Evolutionary conservation across 2,329 filamentous ascomycete species (phyloP), one percentile per base, ranked within the genome.

Genomic region (Paecilomyces niveus): DNA sequence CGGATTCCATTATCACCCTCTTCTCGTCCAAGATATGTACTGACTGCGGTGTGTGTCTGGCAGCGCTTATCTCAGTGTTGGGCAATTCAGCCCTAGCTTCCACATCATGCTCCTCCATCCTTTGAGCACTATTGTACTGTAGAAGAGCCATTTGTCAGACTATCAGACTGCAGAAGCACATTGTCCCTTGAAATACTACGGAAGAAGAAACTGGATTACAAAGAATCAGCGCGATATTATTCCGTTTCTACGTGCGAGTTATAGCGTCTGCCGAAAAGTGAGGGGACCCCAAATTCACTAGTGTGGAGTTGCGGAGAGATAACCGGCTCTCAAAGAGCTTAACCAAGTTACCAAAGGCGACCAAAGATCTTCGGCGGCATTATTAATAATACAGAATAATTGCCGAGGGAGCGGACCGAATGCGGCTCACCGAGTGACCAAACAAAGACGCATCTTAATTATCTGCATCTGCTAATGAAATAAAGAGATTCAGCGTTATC

Each of bases 351-450:
- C 18, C 29, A 54, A 54, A 53, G 52, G 54, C 56, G 53, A 53
- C 58, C 56, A 53, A 53, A 55, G 57, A 61, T 55, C 59, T 57
- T 59, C 59, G 57, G n/a, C 57, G 51, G 59, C 54, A 57, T 61
- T 57, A 57, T 61, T 57, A 54, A 60, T 49, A 15, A 35, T 39
- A 56, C 31, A 22, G 22, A 18, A 53, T 10, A 18, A 39, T 58
- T 29, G 26, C 33, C 53, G 7, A 54, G 9, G 35, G 15, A 45
- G 18, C 39, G n/a, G n/a, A 7, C 39, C 39, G 9, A 45, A 45
- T 45, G 39, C 39, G n/a, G 39, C 18, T 45, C 39, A 45, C 39
- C 39, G 39, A 45, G 8, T 45, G n/a, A 18, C 39, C 39, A n/a
- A 45, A 18, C 39, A 45, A 2, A 45, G n/a, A 21, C 4, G 26